Evolutionary conservation across 371 early-diverging fungal genomes (phyloP).

Genomic region (Nosema muscidifuracis): DNA sequence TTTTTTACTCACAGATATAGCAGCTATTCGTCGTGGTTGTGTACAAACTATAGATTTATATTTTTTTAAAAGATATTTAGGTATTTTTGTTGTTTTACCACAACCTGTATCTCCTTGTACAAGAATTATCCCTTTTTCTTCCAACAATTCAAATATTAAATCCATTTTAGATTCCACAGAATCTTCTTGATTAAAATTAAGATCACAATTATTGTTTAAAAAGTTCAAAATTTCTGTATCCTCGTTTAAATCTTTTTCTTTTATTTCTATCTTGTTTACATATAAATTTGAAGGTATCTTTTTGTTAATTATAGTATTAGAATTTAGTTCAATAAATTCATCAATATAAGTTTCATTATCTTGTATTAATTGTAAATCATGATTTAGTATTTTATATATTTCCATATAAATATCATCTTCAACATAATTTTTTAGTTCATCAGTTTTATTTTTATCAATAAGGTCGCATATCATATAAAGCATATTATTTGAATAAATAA

Average conservation of each 20-base stretch:
- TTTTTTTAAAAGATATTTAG: constrained; percentile 58
- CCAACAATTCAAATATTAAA: constrained; percentile 14
- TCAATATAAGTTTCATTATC: no score
- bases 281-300: neutral
- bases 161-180: constrained; percentile 20
- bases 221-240: neutral
- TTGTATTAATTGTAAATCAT: no score
- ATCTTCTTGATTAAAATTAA: neutral
- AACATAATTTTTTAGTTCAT: no score
- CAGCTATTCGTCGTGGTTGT: constrained; percentile 95
- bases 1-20: constrained; percentile 85
- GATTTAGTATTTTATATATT: no score
- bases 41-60: constrained; percentile 85
- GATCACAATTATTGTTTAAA: neutral
- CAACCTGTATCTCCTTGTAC: constrained; percentile 95
- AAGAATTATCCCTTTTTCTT: constrained; percentile 69
- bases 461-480: no score
- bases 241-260: neutral
- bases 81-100: constrained; percentile 95
- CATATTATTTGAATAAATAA: no score
- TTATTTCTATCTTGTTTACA: neutral
- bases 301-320: neutral
- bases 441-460: no score
- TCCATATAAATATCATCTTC: no score
- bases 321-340: neutral